These are phyloP conservation scores for Paraphaeosphaeria minitans DNA, from an alignment of 2,329 filamentous ascomycete genomes.

Conservation along the genomic window DNA sequence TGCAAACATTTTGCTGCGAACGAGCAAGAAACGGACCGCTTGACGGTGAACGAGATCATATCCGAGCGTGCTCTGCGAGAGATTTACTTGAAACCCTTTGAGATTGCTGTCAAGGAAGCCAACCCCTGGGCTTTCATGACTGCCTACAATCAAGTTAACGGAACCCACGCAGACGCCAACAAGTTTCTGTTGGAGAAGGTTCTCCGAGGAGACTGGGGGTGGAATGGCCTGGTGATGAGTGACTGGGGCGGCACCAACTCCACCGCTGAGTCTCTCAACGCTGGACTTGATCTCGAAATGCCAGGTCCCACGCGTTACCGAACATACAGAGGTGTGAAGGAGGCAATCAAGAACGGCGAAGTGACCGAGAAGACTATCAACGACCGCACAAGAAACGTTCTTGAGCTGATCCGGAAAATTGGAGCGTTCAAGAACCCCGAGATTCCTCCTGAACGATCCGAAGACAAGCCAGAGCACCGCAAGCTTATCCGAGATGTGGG, in stretches of 20 bases:
- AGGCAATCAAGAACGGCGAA: constrained; percentile 53
- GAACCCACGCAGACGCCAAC: constrained; percentile 69
- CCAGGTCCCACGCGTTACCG: constrained; percentile 65
- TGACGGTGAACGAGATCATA: constrained; percentile 54
- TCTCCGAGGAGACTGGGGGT: constrained; percentile 74
- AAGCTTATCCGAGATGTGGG: constrained; percentile 68
- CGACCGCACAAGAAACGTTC: constrained; percentile 36
- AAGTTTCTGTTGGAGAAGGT: constrained; percentile 68
- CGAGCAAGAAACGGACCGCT: constrained; percentile 73
- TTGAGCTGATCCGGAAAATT: constrained; percentile 70
- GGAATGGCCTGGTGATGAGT: constrained; percentile 68
- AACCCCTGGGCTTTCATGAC: constrained; percentile 74
- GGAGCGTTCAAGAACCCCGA: constrained; percentile 66
- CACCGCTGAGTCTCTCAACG: constrained; percentile 41
- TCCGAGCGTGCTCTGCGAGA: constrained; percentile 64
- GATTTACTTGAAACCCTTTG: constrained; percentile 64
- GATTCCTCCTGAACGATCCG: constrained; percentile 62
- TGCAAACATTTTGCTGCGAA: constrained; percentile 77
- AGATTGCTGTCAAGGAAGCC: constrained; percentile 72
- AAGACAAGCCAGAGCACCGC: constrained; percentile 66
- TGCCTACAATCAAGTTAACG: constrained; percentile 76
- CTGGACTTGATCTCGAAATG: constrained; percentile 47
- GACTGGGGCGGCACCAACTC: constrained; percentile 62
- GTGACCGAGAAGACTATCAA: constrained; percentile 47
- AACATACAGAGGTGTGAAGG: constrained; percentile 66